Evolutionary conservation across 2,329 filamentous ascomycete genomes (phyloP).

Genomic region (Didymella arachidicola): DNA sequence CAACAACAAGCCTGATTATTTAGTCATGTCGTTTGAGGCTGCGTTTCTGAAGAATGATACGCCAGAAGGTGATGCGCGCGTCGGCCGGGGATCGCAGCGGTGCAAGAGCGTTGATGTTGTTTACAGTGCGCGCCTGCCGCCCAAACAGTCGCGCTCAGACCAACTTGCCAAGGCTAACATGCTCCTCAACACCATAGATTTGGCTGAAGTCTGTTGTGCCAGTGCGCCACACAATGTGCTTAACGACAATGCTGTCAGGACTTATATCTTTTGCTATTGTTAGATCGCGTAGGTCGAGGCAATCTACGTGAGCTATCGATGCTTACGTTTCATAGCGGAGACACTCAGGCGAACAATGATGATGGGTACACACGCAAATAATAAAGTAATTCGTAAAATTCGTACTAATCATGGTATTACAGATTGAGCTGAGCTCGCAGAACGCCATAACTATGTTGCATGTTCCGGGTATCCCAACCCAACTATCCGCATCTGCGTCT

Average conservation of each 20-base stretch:
- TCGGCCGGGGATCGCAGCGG: constrained; percentile 24
- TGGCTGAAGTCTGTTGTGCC: neutral
- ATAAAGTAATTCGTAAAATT: constrained; percentile 7
- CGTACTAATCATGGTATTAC: constrained; percentile 19
- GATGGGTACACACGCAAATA: neutral
- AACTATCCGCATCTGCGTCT: constrained; percentile 6
- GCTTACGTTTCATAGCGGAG: too few relatives aligned
- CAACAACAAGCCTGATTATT: constrained; percentile 22
- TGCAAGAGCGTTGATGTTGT: constrained; percentile 23
- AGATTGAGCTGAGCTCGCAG: constrained; percentile 3
- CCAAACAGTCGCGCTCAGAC: constrained; percentile 11
- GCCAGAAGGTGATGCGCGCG: constrained; percentile 24
- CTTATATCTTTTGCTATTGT: too few relatives aligned
- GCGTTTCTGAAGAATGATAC: constrained; percentile 21
- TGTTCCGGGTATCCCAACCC: constrained; percentile 9
- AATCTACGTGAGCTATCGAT: too few relatives aligned
- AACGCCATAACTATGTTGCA: constrained; percentile 7
- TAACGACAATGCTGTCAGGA: neutral
- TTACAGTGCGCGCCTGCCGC: constrained; percentile 12
- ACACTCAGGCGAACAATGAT: neutral
- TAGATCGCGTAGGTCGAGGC: too few relatives aligned
- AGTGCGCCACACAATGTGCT: neutral
- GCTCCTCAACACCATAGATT: neutral
- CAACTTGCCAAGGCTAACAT: neutral
- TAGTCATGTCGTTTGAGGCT: constrained; percentile 29